Evolutionary conservation across 306 rosid species (phyloP).

Genomic region (Dalbergia cultrata): DNA sequence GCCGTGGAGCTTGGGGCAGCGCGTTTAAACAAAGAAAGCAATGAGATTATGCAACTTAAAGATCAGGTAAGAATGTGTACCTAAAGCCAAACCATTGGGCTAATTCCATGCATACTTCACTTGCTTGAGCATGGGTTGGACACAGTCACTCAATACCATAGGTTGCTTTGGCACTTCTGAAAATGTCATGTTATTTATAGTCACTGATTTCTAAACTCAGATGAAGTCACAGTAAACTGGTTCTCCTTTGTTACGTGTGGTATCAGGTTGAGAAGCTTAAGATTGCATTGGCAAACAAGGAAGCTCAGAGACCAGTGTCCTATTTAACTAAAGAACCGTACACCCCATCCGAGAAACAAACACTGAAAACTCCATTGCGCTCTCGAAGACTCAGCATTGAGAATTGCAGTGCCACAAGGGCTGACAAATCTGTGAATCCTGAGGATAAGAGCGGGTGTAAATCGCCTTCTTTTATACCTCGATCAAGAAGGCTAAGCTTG

Average conservation of each 20-base stretch:
- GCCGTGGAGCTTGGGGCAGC: constrained; percentile 92
- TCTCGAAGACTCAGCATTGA: constrained; percentile 82
- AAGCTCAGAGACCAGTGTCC: constrained; percentile 49
- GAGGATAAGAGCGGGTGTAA: constrained; percentile 60
- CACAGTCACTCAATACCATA: not conserved
- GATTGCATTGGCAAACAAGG: constrained; percentile 75
- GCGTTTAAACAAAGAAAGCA: constrained; percentile 75
- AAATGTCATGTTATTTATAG: not conserved
- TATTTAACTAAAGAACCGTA: constrained; percentile 58
- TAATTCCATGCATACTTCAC: not conserved
- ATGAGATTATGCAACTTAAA: constrained; percentile 83
- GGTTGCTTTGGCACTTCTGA: not conserved
- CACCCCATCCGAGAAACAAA: constrained; percentile 48
- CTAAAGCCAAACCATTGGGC: not conserved
- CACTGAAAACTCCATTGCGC: constrained; percentile 67
- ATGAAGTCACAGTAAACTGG: constrained; percentile 20
- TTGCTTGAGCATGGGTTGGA: not conserved
- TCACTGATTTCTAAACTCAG: not conserved
- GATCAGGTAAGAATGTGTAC: constrained; percentile 67
- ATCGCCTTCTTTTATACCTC: constrained; percentile 62
- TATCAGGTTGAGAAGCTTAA: constrained; percentile 81
- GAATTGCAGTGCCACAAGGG: constrained; percentile 60
- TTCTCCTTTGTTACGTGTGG: constrained; percentile 31
- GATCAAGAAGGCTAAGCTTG: constrained; percentile 75
- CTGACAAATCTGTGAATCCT: constrained; percentile 50